These are phyloP conservation scores for Brettanomyces sp. DNA, from an alignment of 805 yeast species.

Conservation along the genomic window DNA sequence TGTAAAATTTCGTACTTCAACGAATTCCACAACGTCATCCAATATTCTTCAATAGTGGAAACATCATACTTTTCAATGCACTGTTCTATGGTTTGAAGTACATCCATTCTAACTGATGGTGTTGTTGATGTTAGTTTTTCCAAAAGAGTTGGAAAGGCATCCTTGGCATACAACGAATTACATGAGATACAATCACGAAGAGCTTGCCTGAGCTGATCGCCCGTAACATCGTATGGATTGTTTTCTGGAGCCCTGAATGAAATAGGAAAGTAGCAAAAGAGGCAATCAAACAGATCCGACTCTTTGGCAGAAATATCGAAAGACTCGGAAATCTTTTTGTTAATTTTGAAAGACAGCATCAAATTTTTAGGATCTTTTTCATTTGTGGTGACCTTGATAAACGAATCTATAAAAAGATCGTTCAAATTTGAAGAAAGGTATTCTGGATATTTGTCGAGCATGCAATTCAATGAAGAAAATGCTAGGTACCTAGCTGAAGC, in stretches of 20 bases:
- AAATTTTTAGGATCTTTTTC: constrained; percentile 94
- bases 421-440: constrained; percentile 17
- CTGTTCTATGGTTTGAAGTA: constrained; percentile 48
- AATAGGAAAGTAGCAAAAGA: constrained; percentile 94
- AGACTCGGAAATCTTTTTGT: constrained; percentile 33
- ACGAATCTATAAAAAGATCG: constrained; percentile 43
- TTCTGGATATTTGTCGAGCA: constrained; percentile 24
- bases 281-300: constrained; percentile 74
- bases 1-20: constrained; percentile 84
- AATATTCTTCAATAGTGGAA: constrained; percentile 43
- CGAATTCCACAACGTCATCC: constrained; percentile 80
- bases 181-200: constrained; percentile 58
- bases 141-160: constrained; percentile 65
- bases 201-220: constrained; percentile 55
- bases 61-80: constrained; percentile 47
- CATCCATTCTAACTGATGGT: constrained; percentile 64
- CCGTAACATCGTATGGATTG: constrained; percentile 78
- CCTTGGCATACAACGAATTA: constrained; percentile 54
- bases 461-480: constrained; percentile 37
- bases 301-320: constrained; percentile 33
- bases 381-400: constrained; percentile 63
- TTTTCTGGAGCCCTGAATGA: constrained; percentile 88
- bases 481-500: constrained; percentile 56
- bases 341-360: constrained; percentile 55
- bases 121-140: constrained; percentile 68